These are phyloP conservation scores for Starmerella bombicola DNA, from an alignment of 805 yeast species.

Conservation along the genomic window DNA sequence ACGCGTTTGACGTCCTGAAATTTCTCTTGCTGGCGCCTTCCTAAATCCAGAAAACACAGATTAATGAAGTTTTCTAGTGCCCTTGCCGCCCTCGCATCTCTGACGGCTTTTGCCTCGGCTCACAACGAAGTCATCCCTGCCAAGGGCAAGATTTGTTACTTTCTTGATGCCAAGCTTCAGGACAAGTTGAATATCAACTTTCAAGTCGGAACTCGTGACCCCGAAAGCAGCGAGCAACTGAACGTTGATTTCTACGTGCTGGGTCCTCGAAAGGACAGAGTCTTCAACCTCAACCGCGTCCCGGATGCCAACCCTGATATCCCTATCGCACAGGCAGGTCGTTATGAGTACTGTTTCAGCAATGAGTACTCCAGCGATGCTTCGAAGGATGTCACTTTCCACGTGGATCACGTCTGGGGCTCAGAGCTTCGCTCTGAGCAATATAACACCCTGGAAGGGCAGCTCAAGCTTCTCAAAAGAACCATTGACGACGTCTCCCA, in stretches of 20 bases:
- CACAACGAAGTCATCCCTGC: conserved; percentile 78
- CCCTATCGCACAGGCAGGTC: conserved; percentile 56
- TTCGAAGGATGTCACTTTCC: conserved; percentile 87
- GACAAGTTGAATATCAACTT: conserved; percentile 80
- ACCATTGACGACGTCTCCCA: conserved; percentile 78
- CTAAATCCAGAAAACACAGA: not conserved
- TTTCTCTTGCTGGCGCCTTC: not conserved
- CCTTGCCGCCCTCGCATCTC: conserved; percentile 12
- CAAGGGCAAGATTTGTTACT: conserved; percentile 77
- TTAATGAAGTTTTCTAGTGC: not conserved
- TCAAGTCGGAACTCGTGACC: conserved; percentile 86
- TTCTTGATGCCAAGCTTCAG: conserved; percentile 64
- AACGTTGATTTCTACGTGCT: conserved; percentile 48
- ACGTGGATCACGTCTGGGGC: conserved; percentile 84
- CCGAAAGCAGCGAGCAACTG: conserved; percentile 28
- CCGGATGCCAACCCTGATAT: conserved; percentile 73
- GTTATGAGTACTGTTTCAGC: conserved; percentile 78
- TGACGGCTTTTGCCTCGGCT: conserved; percentile 32
- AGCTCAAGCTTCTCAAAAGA: conserved; percentile 62
- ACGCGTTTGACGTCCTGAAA: conserved; percentile 2
- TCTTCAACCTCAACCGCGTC: conserved; percentile 40
- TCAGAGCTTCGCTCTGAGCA: conserved; percentile 53
- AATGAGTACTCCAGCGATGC: conserved; percentile 62
- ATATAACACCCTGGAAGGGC: conserved; percentile 73
- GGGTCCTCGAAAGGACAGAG: conserved; percentile 37